Evolutionary conservation across 139 green algal species (phyloP).

Genomic region (Chlorella vulgaris): DNA sequence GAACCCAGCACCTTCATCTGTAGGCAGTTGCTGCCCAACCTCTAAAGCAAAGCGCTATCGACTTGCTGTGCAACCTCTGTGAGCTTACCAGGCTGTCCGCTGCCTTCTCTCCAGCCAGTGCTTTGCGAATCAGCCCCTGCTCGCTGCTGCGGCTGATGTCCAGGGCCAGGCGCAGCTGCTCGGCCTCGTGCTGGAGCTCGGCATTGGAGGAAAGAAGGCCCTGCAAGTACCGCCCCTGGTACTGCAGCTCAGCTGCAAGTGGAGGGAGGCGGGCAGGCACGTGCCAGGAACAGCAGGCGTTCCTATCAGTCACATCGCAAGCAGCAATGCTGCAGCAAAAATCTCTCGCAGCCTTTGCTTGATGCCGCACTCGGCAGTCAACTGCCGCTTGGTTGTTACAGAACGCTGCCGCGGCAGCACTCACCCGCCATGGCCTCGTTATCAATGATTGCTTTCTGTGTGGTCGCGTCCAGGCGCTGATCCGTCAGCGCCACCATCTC

Average conservation of each 20-base stretch:
- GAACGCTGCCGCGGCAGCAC: too few relatives aligned
- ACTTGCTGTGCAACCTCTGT: neutral
- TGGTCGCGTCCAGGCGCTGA: conserved; percentile 85
- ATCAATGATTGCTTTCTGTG: conserved; percentile 84
- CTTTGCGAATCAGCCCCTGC: conserved; percentile 68
- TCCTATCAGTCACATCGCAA: too few relatives aligned
- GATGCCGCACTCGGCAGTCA: too few relatives aligned
- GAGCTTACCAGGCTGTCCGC: conserved; percentile 59
- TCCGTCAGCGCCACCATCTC: conserved; percentile 76
- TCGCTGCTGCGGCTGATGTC: conserved; percentile 70
- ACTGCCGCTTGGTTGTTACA: too few relatives aligned
- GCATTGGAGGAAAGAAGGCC: neutral
- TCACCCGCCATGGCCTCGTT: conserved; percentile 84
- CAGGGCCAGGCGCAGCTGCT: conserved; percentile 63
- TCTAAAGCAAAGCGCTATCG: too few relatives aligned
- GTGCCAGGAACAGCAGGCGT: neutral
- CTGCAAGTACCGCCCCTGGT: conserved; percentile 39
- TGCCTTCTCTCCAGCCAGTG: conserved; percentile 66
- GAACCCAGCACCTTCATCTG: too few relatives aligned
- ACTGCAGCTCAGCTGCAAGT: conserved; percentile 32
- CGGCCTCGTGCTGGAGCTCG: conserved; percentile 46
- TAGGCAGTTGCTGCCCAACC: too few relatives aligned
- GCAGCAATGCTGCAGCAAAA: too few relatives aligned
- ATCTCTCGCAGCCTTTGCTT: too few relatives aligned
- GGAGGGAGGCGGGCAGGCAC: neutral